A percentile compares a stretch with the other conserved stretches of the same genome.
These are phyloP conservation scores for Alternaria sp. DNA, from an alignment of 2,329 filamentous ascomycete species.

Conservation along the genomic window DNA sequence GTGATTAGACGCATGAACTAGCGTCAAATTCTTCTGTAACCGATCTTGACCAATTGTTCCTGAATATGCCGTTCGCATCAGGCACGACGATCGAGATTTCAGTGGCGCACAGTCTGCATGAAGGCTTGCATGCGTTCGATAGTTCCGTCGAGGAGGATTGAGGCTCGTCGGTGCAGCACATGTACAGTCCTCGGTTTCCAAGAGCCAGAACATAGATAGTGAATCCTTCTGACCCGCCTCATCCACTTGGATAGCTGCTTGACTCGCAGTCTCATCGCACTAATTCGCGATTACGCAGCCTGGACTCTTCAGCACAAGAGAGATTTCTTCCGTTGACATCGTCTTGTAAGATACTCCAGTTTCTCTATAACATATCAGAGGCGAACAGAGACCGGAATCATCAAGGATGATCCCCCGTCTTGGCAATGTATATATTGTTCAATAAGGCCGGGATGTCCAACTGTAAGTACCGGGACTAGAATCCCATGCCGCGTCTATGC, in stretches of 20 bases:
- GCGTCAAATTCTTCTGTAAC: neutral
- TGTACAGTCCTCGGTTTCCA: neutral
- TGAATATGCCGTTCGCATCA: neutral
- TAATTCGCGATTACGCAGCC: neutral
- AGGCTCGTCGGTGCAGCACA: neutral
- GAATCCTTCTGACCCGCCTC: conserved; percentile 7
- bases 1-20: conserved; percentile 2
- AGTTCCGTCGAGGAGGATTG: neutral
- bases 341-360: neutral
- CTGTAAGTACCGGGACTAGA: conserved; percentile 17
- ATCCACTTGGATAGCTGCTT: conserved; percentile 5
- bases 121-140: neutral
- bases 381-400: neutral
- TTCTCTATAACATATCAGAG: neutral
- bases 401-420: conserved; percentile 4
- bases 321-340: neutral
- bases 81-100: neutral
- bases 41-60: conserved; percentile 5
- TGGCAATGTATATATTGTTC: conserved; percentile 9
- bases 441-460: conserved; percentile 12
- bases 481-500: conserved; percentile 11
- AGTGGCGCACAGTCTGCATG: conserved; percentile 5
- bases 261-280: conserved; percentile 3
- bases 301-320: neutral
- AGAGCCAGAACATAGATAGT: conserved; percentile 13